Evolutionary conservation across 257 asterid species (phyloP).

Genomic region (Nicotiana otophora): DNA sequence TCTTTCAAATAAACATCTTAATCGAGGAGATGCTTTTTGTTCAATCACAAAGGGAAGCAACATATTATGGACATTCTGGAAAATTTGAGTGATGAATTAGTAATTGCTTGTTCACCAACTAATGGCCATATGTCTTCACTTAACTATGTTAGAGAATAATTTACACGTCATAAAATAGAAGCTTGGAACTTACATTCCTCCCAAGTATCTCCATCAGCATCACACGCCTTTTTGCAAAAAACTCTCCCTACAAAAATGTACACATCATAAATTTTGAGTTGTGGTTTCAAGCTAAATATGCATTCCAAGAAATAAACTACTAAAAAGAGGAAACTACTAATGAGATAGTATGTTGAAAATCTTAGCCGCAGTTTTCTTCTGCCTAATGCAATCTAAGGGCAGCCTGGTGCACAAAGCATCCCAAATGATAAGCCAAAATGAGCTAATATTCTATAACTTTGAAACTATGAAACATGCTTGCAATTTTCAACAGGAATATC

Average conservation of each 20-base stretch:
- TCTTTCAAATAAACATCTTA: background rate
- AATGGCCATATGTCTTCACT: no score
- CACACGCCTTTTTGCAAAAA: slow-evolving; percentile 86
- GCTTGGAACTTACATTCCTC: slow-evolving; percentile 59
- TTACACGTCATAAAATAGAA: background rate
- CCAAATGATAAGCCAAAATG: no score
- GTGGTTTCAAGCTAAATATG: background rate
- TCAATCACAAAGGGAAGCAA: background rate
- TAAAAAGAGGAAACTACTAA: background rate
- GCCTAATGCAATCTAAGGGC: no score
- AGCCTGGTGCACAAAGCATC: no score
- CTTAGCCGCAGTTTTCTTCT: no score
- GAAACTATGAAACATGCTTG: no score
- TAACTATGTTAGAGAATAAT: no score
- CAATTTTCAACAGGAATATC: background rate
- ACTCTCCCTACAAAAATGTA: slow-evolving; percentile 69
- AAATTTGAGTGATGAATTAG: no score
- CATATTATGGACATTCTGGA: no score
- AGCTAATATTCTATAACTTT: no score
- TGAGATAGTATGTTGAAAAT: no score
- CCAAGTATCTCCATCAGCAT: slow-evolving; percentile 80
- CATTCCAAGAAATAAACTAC: background rate
- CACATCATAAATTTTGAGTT: background rate
- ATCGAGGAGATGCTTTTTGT: background rate
- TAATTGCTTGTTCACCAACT: no score